Evolutionary conservation across 2,329 filamentous ascomycete species (phyloP).

Genomic region (Calonectria pseudoturangicola): DNA sequence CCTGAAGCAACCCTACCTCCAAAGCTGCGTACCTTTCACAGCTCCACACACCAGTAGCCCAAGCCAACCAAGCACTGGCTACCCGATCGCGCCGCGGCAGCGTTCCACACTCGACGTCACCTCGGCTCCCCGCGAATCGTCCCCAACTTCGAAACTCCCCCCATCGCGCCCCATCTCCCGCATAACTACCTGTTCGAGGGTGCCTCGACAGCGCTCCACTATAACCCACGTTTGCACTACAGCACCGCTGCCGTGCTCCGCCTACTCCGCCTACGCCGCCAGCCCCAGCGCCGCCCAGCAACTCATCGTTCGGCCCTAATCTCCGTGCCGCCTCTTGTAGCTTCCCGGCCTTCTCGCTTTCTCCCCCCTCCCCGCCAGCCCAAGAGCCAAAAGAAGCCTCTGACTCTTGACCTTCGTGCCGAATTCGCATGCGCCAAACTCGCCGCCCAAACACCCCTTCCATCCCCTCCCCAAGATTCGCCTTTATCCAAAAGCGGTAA

Average conservation of each 20-base stretch:
- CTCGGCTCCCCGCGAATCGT: constrained; percentile 42
- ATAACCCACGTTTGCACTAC: constrained; percentile 27
- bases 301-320: constrained; percentile 34
- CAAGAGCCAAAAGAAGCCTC: constrained; percentile 33
- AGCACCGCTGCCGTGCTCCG: constrained; percentile 42
- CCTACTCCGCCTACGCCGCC: constrained; percentile 24
- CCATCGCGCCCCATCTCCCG: constrained; percentile 40
- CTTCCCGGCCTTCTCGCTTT: constrained; percentile 28
- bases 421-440: constrained; percentile 48
- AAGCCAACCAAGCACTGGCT: constrained; percentile 33
- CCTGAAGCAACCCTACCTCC: constrained; percentile 35
- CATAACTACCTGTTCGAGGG: constrained; percentile 41
- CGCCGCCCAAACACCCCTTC: constrained; percentile 45
- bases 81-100: constrained; percentile 43
- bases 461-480: constrained; percentile 31
- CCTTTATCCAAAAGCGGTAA: constrained; percentile 53
- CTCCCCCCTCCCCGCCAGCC: constrained; percentile 11
- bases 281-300: constrained; percentile 32
- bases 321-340: constrained; percentile 33
- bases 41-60: constrained; percentile 22
- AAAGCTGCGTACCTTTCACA: constrained; percentile 16
- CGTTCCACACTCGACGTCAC: constrained; percentile 49
- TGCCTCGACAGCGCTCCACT: constrained; percentile 32
- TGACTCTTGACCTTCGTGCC: constrained; percentile 38
- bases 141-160: constrained; percentile 43